phyloP scores from a whole-genome alignment of 495 filamentous ascomycete genomes.

The Haplographium delicatum region DNA sequence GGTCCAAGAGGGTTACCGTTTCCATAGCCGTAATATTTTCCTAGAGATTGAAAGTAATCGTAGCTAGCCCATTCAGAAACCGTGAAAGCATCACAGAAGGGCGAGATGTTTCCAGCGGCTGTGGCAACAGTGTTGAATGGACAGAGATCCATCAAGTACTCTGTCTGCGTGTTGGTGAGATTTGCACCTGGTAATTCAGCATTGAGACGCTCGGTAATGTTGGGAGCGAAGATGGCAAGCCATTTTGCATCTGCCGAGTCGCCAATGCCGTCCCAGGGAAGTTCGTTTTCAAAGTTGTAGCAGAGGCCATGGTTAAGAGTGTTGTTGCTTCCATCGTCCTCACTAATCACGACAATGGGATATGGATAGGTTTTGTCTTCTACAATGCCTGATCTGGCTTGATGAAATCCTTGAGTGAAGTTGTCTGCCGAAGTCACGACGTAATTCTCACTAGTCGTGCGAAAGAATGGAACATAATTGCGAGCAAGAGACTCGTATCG shows the following conservation, averaged over 20 bases:
- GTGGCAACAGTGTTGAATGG: slow-evolving; percentile 68
- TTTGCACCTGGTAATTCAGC: slow-evolving; percentile 52
- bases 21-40: slow-evolving; percentile 75
- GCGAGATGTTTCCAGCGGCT: slow-evolving; percentile 36
- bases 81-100: slow-evolving; percentile 68
- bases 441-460: slow-evolving; percentile 61
- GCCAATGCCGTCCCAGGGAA: slow-evolving; percentile 34
- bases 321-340: slow-evolving; percentile 61
- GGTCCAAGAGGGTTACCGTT: slow-evolving; percentile 71
- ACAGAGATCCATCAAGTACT: slow-evolving; percentile 77
- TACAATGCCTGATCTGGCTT: slow-evolving; percentile 30
- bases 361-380: slow-evolving; percentile 38
- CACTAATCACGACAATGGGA: slow-evolving; percentile 57
- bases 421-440: slow-evolving; percentile 68
- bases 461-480: slow-evolving; percentile 57
- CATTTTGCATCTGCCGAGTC: slow-evolving; percentile 46
- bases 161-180: slow-evolving; percentile 48
- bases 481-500: slow-evolving; percentile 57
- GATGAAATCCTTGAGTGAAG: slow-evolving; percentile 64
- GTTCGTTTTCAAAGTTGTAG: slow-evolving; percentile 46
- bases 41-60: slow-evolving; percentile 66
- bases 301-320: slow-evolving; percentile 68
- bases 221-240: slow-evolving; percentile 48
- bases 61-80: slow-evolving; percentile 63
- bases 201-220: slow-evolving; percentile 59